A percentile compares a stretch with the other conserved stretches of the same genome.
Conservation (phyloP, 2,329 filamentous ascomycete genomes). For the Colletotrichum australisinense region DNA sequence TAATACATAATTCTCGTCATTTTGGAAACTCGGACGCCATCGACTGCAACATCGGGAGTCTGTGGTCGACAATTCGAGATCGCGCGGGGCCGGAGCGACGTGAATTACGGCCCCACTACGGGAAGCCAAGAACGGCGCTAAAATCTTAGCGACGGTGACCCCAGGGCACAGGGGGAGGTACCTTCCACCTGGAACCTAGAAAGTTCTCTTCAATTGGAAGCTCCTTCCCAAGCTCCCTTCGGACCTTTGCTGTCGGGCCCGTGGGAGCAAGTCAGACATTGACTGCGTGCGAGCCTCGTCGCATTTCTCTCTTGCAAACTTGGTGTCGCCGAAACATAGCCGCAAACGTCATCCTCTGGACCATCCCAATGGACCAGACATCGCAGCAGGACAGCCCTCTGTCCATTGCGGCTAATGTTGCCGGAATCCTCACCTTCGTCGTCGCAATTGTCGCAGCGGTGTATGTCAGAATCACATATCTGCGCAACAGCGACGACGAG, state of each 20-base stretch:
- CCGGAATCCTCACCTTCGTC: conserved; percentile 60
- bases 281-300: neutral
- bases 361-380: conserved; percentile 10
- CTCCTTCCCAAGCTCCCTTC: neutral
- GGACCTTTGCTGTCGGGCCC: neutral
- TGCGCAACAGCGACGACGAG: conserved; percentile 58
- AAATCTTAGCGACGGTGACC: neutral
- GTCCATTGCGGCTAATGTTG: conserved; percentile 55
- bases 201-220: neutral
- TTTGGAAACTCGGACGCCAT: neutral
- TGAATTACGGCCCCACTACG: neutral
- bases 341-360: neutral
- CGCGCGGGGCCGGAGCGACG: neutral
- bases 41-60: neutral
- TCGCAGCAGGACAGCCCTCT: conserved; percentile 54
- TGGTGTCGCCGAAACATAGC: neutral
- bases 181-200: neutral
- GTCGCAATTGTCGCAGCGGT: conserved; percentile 55
- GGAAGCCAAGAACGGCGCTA: neutral
- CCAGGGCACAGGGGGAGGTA: neutral
- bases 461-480: conserved; percentile 57
- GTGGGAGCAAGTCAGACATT: neutral
- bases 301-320: neutral
- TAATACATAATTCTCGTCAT: neutral
- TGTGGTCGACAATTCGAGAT: neutral